A percentile compares a stretch with the other conserved stretches of the same genome.
phyloP scores from a whole-genome alignment of 2,329 filamentous ascomycete species.

The Colletotrichum navitas region DNA sequence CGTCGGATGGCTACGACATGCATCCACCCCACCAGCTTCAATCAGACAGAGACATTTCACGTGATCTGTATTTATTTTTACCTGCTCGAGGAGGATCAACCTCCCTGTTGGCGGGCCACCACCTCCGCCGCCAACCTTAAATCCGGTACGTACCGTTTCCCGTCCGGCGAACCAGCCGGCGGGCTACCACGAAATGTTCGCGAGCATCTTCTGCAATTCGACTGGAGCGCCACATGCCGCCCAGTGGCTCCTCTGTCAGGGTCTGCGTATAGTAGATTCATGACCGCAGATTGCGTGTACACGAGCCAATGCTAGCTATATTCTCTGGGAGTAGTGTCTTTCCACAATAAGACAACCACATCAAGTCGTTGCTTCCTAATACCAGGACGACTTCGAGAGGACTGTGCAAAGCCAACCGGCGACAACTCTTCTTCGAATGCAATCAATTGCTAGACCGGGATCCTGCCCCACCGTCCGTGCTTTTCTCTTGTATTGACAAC shows the following conservation, averaged over 20 bases:
- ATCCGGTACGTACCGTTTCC: conserved; percentile 5
- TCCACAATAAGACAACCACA: neutral
- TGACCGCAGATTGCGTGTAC: too few relatives aligned
- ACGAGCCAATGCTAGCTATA: neutral
- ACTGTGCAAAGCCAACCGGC: neutral
- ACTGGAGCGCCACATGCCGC: conserved; percentile 1
- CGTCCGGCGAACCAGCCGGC: neutral
- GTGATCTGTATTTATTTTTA: conserved; percentile 1
- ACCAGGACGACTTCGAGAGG: neutral
- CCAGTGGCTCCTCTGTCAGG: neutral
- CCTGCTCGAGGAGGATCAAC: neutral
- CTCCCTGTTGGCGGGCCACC: conserved; percentile 2
- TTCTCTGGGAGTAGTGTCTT: too few relatives aligned
- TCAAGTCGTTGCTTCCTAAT: neutral
- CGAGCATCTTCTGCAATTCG: neutral
- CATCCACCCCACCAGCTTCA: neutral
- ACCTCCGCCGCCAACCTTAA: conserved; percentile 4
- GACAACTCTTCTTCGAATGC: too few relatives aligned
- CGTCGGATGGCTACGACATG: neutral
- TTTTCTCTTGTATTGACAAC: neutral
- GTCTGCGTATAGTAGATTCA: neutral
- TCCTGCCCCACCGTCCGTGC: conserved; percentile 8
- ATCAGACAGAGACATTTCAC: neutral
- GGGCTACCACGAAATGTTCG: conserved; percentile 4
- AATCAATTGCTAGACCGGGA: neutral